A percentile compares a stretch with the other conserved stretches of the same genome.
Conservation (phyloP, 805 yeast genomes). For the Saccharomycopsis amapae region DNA sequence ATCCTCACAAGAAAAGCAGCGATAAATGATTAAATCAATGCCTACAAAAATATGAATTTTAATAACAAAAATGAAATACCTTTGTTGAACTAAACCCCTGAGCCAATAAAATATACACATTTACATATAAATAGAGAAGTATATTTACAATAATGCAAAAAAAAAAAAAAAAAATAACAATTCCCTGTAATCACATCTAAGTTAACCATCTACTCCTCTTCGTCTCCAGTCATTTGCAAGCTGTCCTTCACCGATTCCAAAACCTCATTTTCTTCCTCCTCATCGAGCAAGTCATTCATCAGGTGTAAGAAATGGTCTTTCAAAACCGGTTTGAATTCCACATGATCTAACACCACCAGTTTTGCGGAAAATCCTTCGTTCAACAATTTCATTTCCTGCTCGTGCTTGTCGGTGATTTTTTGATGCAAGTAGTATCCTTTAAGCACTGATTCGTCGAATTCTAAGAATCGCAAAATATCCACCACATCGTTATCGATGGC, state of each 20-base stretch:
- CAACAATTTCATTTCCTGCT: constrained; percentile 10
- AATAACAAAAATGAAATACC: too few species aligned
- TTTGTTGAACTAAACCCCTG: too few species aligned
- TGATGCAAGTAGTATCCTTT: constrained; percentile 13
- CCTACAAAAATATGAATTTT: too few species aligned
- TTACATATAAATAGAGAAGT: too few species aligned
- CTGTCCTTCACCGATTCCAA: constrained; percentile 15
- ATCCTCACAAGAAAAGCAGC: too few species aligned
- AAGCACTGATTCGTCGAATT: constrained; percentile 18
- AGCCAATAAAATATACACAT: too few species aligned
- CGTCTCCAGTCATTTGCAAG: constrained; percentile 16
- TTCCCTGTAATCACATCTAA: too few species aligned
- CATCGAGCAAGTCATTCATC: constrained; percentile 4
- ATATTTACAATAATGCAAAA: too few species aligned
- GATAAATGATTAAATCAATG: too few species aligned
- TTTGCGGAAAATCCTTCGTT: neutral
- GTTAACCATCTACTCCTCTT: too few species aligned
- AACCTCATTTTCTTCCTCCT: constrained; percentile 3
- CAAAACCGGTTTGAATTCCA: constrained; percentile 17
- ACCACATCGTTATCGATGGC: constrained; percentile 15
- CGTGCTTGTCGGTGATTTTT: constrained; percentile 15
- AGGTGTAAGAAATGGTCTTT: constrained; percentile 16
- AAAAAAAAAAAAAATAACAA: too few species aligned
- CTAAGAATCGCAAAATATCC: constrained; percentile 17
- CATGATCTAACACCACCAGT: constrained; percentile 1